A percentile compares a stretch with the other conserved stretches of the same genome.
Conservation (phyloP, 495 filamentous ascomycete genomes). For the Podospora didyma region DNA sequence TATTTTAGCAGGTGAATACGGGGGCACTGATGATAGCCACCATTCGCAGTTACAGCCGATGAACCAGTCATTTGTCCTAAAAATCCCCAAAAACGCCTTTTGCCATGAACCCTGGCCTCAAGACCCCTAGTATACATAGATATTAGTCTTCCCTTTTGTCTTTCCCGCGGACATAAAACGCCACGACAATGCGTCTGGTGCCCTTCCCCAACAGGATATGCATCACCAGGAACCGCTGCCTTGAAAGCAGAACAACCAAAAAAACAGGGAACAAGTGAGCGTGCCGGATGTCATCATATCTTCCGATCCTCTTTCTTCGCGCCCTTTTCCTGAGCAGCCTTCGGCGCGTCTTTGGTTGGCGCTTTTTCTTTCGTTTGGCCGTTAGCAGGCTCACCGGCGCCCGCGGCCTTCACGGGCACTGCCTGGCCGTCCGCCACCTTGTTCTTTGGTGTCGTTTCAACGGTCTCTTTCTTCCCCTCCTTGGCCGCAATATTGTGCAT, state of each 20-base stretch:
- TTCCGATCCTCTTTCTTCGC: slow-evolving; percentile 10
- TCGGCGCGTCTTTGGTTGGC: not conserved
- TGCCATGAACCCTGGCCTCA: slow-evolving; percentile 15
- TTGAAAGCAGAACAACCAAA: not conserved
- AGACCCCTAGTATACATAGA: slow-evolving; percentile 12
- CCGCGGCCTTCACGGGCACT: not conserved
- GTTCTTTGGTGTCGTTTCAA: slow-evolving; percentile 9
- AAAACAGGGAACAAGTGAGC: not conserved
- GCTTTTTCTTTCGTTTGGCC: slow-evolving; percentile 6
- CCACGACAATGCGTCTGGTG: not conserved
- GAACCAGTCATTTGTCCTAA: slow-evolving; percentile 8
- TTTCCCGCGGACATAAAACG: slow-evolving; percentile 8
- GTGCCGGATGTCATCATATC: slow-evolving; percentile 2
- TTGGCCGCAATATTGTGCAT: slow-evolving; percentile 64
- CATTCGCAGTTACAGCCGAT: too few species aligned
- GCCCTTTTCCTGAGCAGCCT: not conserved
- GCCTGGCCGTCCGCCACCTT: slow-evolving; percentile 1
- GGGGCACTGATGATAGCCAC: too few species aligned
- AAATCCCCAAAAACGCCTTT: slow-evolving; percentile 16
- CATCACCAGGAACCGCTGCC: not conserved
- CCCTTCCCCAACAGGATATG: not conserved
- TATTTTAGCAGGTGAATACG: too few species aligned
- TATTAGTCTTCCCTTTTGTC: slow-evolving; percentile 16
- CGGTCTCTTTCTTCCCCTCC: slow-evolving; percentile 29
- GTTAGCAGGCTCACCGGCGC: not conserved